Conservation (phyloP, 768 basidiomycete species). For the Lentinula boryana region DNA sequence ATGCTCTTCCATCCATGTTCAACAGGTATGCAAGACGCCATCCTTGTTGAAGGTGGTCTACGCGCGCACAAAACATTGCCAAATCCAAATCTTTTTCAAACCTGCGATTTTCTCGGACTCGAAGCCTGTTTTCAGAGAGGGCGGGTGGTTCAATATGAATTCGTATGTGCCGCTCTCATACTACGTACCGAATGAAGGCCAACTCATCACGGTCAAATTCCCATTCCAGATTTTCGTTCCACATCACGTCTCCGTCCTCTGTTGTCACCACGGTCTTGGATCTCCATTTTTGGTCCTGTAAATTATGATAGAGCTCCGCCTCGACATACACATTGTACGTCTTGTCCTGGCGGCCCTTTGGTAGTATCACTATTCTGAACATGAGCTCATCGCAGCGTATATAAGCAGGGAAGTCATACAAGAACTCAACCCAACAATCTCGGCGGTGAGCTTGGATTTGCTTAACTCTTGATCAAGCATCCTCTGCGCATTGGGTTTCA, state of each 20-base stretch:
- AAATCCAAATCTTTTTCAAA: conserved; percentile 39
- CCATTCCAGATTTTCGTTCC: conserved; percentile 43
- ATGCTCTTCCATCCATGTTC: conserved; percentile 43
- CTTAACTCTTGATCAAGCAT: conserved; percentile 16
- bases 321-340: conserved; percentile 36
- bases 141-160: no score
- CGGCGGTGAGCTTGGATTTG: conserved; percentile 19
- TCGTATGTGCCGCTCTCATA: no score
- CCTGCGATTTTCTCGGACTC: conserved; percentile 26
- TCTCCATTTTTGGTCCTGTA: conserved; percentile 35
- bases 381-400: neutral
- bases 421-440: conserved; percentile 39
- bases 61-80: conserved; percentile 48
- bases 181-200: conserved; percentile 44
- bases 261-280: conserved; percentile 32
- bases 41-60: conserved; percentile 38
- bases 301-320: conserved; percentile 38
- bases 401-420: conserved; percentile 23
- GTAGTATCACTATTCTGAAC: conserved; percentile 33
- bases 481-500: conserved; percentile 30
- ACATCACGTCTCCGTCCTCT: conserved; percentile 32
- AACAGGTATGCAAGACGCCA: conserved; percentile 47
- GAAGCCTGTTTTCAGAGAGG: neutral
- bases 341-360: conserved; percentile 30
- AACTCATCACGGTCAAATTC: conserved; percentile 44